Conservation (phyloP, 805 yeast species). For the Candida incommunis region DNA sequence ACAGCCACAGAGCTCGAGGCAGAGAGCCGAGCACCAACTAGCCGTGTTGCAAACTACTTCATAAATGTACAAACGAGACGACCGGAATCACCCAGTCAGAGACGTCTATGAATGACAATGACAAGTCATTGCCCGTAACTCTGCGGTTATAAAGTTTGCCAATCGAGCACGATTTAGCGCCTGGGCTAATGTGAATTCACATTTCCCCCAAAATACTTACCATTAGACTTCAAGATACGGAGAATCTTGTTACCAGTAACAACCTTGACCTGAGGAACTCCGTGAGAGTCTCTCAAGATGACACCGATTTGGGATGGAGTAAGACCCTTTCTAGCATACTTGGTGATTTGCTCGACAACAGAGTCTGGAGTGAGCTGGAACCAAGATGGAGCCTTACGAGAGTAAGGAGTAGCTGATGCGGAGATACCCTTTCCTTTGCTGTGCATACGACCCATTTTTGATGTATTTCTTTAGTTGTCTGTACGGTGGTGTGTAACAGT, state of each 20-base stretch:
- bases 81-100: too few relatives aligned
- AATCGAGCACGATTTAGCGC: too few relatives aligned
- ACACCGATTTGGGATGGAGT: slow-evolving; percentile 99
- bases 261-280: slow-evolving; percentile 94
- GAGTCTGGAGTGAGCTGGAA: slow-evolving; percentile 93
- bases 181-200: too few relatives aligned
- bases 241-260: slow-evolving; percentile 98
- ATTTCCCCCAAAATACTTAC: too few relatives aligned
- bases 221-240: slow-evolving; percentile 98
- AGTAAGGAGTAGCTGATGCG: slow-evolving; percentile 97
- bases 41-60: too few relatives aligned
- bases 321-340: slow-evolving; percentile 99
- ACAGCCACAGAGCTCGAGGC: too few relatives aligned
- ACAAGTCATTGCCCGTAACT: too few relatives aligned
- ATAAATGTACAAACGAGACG: too few relatives aligned
- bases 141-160: too few relatives aligned
- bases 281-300: slow-evolving; percentile 98
- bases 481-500: not conserved
- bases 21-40: too few relatives aligned
- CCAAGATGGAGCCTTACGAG: slow-evolving; percentile 99
- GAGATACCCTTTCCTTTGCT: slow-evolving; percentile 99
- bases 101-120: too few relatives aligned
- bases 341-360: slow-evolving; percentile 95
- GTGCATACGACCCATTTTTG: slow-evolving; percentile 99
- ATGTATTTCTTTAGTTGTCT: slow-evolving; percentile 11